Base-by-base conservation (phyloP, 2,329 filamentous ascomycete genomes). In the Cercospora sp. region DNA sequence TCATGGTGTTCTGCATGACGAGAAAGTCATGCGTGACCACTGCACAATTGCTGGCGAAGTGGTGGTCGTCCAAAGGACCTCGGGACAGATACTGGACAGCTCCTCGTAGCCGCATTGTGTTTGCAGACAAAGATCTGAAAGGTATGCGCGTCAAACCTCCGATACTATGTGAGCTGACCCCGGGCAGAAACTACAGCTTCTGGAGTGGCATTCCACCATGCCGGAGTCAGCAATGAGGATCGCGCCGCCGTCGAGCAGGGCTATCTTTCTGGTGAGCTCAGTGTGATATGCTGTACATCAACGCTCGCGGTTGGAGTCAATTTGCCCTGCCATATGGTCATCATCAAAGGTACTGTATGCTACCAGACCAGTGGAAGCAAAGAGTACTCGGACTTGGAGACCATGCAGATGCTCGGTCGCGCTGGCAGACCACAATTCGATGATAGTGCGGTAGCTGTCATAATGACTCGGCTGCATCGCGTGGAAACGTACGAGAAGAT, bases 361-460 rank as follows among this genome's bases (percentile, higher is more conserved):
- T 94, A 88, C 78, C 86, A 87, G 66, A 79, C 63, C 84, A 80
- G 68, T 18, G 70, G 65, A n/a, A 71, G 70, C 33, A 86, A 88
- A 65, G 91, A 95, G 76, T 93, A 93, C 72, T 89, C 91, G 0
- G 92, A 95, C 75, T 82, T 96, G 5, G 92, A 96, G 72, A 86
- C 94, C 69, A 94, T 94, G 90, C 92, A 97, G 74, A 96, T 97
- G 92, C 86, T 96, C 60, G 92, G 92, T 6, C 88, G 92, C 70
- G 92, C 92, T 61, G 92, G 93, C 1, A 85, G 92, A 20, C 92
- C 93, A 5, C 93, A 96, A 75, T 96, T 94, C 70, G 93, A 94
- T 73, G 85, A 88, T 60, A 91, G 82, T 67, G 92, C 91, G 3
- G 85, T 89, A 45, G 93, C 91, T 10, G 88, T 95, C 16, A 94